phyloP scores from a whole-genome alignment of 2,329 filamentous ascomycete genomes.

The Stagonosporopsis rhizophila region DNA sequence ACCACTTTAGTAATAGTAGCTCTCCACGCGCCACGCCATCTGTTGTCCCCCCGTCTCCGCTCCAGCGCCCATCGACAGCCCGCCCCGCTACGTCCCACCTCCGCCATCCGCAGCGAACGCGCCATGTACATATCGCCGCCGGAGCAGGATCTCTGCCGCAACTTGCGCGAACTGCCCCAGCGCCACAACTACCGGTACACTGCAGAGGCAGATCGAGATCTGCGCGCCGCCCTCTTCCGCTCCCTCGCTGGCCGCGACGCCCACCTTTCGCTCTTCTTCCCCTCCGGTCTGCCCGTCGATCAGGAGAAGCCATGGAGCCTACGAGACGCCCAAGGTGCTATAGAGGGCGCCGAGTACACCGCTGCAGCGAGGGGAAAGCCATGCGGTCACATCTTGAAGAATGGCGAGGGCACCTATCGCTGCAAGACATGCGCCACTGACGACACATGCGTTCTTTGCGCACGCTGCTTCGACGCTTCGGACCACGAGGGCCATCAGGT shows the following conservation, averaged over 20 bases:
- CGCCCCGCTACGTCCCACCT: conserved; percentile 26
- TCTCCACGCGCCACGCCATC: not conserved
- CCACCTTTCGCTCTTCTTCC: conserved; percentile 82
- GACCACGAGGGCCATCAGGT: conserved; percentile 95
- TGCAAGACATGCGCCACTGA: conserved; percentile 95
- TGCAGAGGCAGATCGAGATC: conserved; percentile 71
- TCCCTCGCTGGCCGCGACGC: conserved; percentile 80
- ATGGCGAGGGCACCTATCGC: conserved; percentile 89
- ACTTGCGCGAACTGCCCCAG: conserved; percentile 78
- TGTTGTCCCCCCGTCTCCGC: not conserved
- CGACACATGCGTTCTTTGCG: conserved; percentile 94
- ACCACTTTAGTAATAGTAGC: conserved; percentile 15
- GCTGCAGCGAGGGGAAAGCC: conserved; percentile 89
- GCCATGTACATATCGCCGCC: conserved; percentile 58
- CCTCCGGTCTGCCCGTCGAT: conserved; percentile 68
- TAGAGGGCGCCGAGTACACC: conserved; percentile 93
- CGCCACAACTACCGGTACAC: conserved; percentile 78
- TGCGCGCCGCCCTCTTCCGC: conserved; percentile 83
- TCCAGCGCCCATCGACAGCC: conserved; percentile 2
- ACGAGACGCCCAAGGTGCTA: conserved; percentile 85
- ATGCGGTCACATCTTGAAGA: conserved; percentile 96
- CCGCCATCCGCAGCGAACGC: conserved; percentile 16
- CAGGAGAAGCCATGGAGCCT: conserved; percentile 73
- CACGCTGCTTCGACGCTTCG: conserved; percentile 91
- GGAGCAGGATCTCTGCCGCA: conserved; percentile 83